Base-by-base conservation (phyloP, 768 basidiomycete species). In the Cyclocybe aegerita region DNA sequence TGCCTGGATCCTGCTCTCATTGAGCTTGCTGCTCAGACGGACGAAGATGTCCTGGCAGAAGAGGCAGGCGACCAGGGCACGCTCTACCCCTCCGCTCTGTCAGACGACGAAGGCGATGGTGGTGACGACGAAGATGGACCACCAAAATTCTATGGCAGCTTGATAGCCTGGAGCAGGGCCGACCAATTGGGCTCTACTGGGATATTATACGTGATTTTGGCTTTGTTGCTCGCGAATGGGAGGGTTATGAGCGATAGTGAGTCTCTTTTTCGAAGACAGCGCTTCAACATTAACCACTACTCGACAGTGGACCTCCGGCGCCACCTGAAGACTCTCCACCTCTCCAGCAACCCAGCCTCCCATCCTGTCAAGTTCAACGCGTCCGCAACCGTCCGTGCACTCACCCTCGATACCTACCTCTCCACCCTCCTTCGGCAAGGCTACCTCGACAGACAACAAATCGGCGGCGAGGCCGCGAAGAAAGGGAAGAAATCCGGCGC, bases 161-260 rank as follows among this genome's bases (percentile, higher is more conserved):
- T 93, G 57, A 72, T 93, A 40, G 82, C 86, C 0, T 91, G 88
- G 86, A 86, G 80, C 52, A 73, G 70, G 46, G 63, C 72, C 9
- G 83, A 93, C 62, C 78, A 94, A 54, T 72, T 92, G 1, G 85
- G 79, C 1, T 61, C 79, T 2, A 63, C 88, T 16, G 95, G 93
- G 7, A 67, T 97, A 4, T 74, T 94, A 10, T 88, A 92, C 48
- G 81, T 91, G 11, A 77, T 98, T 34, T 80, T 98, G 8, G 83
- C 87, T 0, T 72, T 97, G 16, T 84, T 98, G 41, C 75, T 98
- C n/a, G 88, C 87, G 39, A 85, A 81, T 55, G 91, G 91, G 39
- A 73, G 87, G 8, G 77, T 81, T 10, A 74, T 97, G 12, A 73
- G 75, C 23, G 93, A 97, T 59, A 67, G 94, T 94, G 59, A 59